Conservation (phyloP, 495 filamentous ascomycete genomes). For the Talaromyces liani region DNA sequence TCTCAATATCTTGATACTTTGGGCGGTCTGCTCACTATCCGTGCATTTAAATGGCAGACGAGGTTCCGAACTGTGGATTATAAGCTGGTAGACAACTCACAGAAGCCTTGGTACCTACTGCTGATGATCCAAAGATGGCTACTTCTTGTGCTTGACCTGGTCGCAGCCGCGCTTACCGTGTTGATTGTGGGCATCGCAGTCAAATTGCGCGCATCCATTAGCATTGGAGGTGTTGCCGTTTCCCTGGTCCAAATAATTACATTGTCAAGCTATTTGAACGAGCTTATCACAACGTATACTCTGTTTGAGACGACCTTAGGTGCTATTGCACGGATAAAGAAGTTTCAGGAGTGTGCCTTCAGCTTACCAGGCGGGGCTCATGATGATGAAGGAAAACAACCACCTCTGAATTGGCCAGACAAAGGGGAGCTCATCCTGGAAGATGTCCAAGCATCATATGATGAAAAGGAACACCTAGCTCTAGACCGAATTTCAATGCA, state of each 20-base stretch:
- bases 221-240: constrained; percentile 34
- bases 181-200: constrained; percentile 24
- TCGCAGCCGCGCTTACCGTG: constrained; percentile 24
- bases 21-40: constrained; percentile 29
- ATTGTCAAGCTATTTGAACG: constrained; percentile 17
- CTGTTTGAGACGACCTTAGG: constrained; percentile 31
- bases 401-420: constrained; percentile 13
- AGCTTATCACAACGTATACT: constrained; percentile 21
- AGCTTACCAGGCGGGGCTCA: constrained; percentile 5
- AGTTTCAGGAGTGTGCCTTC: constrained; percentile 12
- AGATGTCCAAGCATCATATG: not conserved
- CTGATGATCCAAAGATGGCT: constrained; percentile 35
- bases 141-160: constrained; percentile 25
- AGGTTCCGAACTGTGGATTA: constrained; percentile 27
- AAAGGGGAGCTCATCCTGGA: not conserved
- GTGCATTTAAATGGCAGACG: constrained; percentile 38
- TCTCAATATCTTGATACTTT: constrained; percentile 39
- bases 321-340: constrained; percentile 26
- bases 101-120: constrained; percentile 41
- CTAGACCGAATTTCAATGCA: constrained; percentile 18
- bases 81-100: constrained; percentile 37
- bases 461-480: constrained; percentile 7
- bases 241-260: constrained; percentile 35
- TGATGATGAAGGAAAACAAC: constrained; percentile 15
- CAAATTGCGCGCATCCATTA: constrained; percentile 18